Conservation (phyloP, 1,139 yeast species). For the Ogataea hybrid region DNA sequence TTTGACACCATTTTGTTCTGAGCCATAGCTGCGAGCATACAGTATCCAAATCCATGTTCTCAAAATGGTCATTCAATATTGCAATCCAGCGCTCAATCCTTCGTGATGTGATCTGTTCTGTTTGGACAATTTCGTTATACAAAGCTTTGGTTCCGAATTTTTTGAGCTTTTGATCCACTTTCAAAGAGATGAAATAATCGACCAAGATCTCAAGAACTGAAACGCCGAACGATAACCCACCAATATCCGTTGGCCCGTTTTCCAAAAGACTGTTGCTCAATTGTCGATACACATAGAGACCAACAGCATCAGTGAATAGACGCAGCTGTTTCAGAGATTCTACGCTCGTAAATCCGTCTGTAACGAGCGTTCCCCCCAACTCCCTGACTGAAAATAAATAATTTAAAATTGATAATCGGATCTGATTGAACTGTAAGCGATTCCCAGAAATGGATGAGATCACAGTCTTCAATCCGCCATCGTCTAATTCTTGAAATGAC, state of each 20-base stretch:
- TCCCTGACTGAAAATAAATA: constrained; percentile 34
- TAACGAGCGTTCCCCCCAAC: constrained; percentile 28
- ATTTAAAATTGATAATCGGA: constrained; percentile 45
- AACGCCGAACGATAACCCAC: constrained; percentile 22
- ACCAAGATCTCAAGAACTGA: constrained; percentile 57
- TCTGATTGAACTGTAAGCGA: constrained; percentile 44
- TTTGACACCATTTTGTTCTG: constrained; percentile 27
- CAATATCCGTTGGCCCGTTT: not conserved
- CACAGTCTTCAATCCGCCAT: constrained; percentile 31
- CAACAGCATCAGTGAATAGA: constrained; percentile 35
- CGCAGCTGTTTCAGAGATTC: constrained; percentile 31
- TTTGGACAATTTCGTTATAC: constrained; percentile 35
- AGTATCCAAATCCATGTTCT: constrained; percentile 1
- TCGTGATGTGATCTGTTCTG: constrained; percentile 21
- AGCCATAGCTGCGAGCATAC: constrained; percentile 16
- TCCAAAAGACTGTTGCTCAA: not conserved
- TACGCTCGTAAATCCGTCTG: constrained; percentile 32
- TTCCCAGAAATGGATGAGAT: constrained; percentile 34
- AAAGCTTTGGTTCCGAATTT: constrained; percentile 26
- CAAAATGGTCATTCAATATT: constrained; percentile 25
- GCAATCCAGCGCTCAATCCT: constrained; percentile 35
- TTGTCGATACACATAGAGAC: constrained; percentile 22
- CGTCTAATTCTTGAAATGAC: constrained; percentile 17
- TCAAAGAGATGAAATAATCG: constrained; percentile 42
- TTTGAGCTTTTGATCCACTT: constrained; percentile 34